Evolutionary conservation across 139 green algal genomes (phyloP), one percentile per base, ranked within the genome.

Genomic region (Micractinium sp.): DNA sequence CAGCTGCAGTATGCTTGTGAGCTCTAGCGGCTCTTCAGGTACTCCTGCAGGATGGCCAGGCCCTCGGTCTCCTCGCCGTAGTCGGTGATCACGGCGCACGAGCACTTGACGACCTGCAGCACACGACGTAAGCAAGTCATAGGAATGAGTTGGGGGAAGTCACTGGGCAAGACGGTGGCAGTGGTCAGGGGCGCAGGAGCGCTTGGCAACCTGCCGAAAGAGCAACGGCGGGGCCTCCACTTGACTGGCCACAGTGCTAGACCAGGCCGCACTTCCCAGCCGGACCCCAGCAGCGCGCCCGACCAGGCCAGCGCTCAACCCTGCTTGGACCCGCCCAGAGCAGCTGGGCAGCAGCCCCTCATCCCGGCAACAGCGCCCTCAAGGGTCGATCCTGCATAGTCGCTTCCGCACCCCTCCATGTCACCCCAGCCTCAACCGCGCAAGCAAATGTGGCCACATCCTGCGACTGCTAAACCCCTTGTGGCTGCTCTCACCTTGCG

Each of bases 51-150:
- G 41, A 99, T 91, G 56, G 94, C 93, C 86, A 99, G 95, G 38
- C 94, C 98, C 91, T 98, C 95, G 74, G 97, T 98, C 94, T 99
- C 98, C 95, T 99, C 98, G 60, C 98, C 98, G 82, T 98, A 99
- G 93, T 99, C 96, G 56, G 94, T 98, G 89, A 99, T 92, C 41
- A 99, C 97, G 79, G 96, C 96, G 94, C 95, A 98, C 38, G 95
- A 98, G 96, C 97, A 99, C 83, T 94, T 96, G 63, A 99, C 97
- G 36, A 87, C 83, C 82, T 87, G 82, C 63, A 20, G 14, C 47
- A 56, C 47, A 56, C 47, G 47, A 56, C 7, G 9, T 56, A 56
- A 25, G 39, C n/a, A 22, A 38, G 76, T 18, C 5, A n/a, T n/a
- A n/a, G 81, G 16, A 9, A 16, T 13, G 29, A 15, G 79, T 29